A percentile compares a stretch with the other conserved stretches of the same genome.
Evolutionary conservation across 306 rosid species (phyloP).

Genomic region (Inga oerstediana): DNA sequence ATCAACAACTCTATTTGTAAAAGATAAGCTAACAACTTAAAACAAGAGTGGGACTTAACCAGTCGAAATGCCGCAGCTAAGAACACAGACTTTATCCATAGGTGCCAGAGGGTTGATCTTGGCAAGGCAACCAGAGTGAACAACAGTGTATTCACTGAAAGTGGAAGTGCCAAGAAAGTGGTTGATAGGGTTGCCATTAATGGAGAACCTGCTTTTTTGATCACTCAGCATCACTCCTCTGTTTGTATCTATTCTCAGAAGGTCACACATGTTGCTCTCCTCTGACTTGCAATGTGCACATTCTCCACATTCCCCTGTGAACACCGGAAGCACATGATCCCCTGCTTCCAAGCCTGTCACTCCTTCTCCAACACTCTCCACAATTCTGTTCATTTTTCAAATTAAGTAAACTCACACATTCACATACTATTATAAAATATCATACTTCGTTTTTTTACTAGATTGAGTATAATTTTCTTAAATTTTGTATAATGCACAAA

Average conservation of each 20-base stretch:
- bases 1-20: neutral
- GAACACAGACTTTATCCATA: slow-evolving; percentile 46
- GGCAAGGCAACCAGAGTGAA: slow-evolving; percentile 41
- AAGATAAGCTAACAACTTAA: neutral
- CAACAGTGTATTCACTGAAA: slow-evolving; percentile 49
- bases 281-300: slow-evolving; percentile 45
- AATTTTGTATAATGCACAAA: neutral
- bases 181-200: slow-evolving; percentile 35
- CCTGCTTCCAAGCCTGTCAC: slow-evolving; percentile 37
- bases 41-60: slow-evolving; percentile 8
- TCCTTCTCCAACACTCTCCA: slow-evolving; percentile 29
- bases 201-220: slow-evolving; percentile 45
- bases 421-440: neutral
- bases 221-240: slow-evolving; percentile 44
- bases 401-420: neutral
- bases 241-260: slow-evolving; percentile 38
- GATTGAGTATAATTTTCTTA: too few species aligned
- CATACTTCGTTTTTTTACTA: too few species aligned
- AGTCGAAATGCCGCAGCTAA: slow-evolving; percentile 49
- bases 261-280: slow-evolving; percentile 50
- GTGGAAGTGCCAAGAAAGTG: slow-evolving; percentile 53
- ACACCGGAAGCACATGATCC: slow-evolving; percentile 50
- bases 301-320: slow-evolving; percentile 46
- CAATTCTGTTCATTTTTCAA: neutral
- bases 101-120: slow-evolving; percentile 46